These are phyloP conservation scores for Dipodascopsis uninucleata DNA, from an alignment of 805 yeast species.

Conservation along the genomic window DNA sequence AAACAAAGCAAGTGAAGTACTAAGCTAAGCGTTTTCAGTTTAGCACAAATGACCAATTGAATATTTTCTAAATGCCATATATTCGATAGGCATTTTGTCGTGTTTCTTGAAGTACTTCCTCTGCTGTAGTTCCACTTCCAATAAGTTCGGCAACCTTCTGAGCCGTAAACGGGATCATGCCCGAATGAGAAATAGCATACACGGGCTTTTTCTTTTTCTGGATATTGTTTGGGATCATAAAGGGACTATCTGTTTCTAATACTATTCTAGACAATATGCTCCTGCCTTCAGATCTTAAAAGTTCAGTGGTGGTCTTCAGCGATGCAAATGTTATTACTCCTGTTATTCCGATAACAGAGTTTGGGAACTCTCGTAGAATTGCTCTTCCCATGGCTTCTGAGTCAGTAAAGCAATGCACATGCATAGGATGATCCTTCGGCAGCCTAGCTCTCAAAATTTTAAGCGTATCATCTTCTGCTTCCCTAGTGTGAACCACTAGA, in stretches of 20 bases:
- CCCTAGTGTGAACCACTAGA: slow-evolving; percentile 22
- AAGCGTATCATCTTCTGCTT: slow-evolving; percentile 21
- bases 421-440: slow-evolving; percentile 14
- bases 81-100: slow-evolving; percentile 12
- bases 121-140: slow-evolving; percentile 5
- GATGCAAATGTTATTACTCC: slow-evolving; percentile 22
- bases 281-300: slow-evolving; percentile 12
- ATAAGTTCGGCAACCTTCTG: slow-evolving; percentile 14
- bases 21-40: background rate
- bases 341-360: slow-evolving; percentile 22
- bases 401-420: slow-evolving; percentile 24
- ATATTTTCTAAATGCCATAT: slow-evolving; percentile 8
- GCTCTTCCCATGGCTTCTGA: slow-evolving; percentile 17
- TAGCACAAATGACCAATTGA: background rate
- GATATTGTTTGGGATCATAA: slow-evolving; percentile 18
- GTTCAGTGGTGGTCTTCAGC: slow-evolving; percentile 16
- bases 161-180: slow-evolving; percentile 24
- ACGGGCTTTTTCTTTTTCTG: slow-evolving; percentile 2
- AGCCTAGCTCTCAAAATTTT: slow-evolving; percentile 7
- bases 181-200: slow-evolving; percentile 21
- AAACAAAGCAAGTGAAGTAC: too few species aligned
- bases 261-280: slow-evolving; percentile 10
- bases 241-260: slow-evolving; percentile 23
- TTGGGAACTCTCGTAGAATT: slow-evolving; percentile 13
- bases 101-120: slow-evolving; percentile 14